Conservation (phyloP, 768 basidiomycete species). For the Suillus plorans region DNA sequence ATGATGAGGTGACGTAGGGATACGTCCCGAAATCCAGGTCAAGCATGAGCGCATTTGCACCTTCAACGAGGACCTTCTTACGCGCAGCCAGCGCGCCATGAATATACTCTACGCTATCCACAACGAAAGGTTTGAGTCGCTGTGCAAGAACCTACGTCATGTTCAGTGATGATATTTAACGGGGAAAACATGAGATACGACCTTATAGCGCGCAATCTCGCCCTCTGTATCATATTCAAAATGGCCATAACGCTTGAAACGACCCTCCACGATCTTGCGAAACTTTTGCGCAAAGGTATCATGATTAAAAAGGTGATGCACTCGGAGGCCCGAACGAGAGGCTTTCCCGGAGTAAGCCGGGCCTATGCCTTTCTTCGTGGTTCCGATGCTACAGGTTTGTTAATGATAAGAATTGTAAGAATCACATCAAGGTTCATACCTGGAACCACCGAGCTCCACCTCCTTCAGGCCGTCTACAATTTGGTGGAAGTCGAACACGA, state of each 20-base stretch:
- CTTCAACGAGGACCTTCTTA: conserved; percentile 90
- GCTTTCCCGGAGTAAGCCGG: conserved; percentile 98
- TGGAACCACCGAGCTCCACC: conserved; percentile 90
- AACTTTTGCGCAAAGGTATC: conserved; percentile 88
- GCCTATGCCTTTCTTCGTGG: conserved; percentile 97
- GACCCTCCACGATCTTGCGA: conserved; percentile 91
- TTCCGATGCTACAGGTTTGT: conserved; percentile 72
- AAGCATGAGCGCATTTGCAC: conserved; percentile 98
- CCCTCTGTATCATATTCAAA: conserved; percentile 99
- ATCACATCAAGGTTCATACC: conserved; percentile 38
- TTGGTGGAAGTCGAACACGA: conserved; percentile 99
- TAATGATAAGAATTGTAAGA: neutral
- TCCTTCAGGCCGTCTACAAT: conserved; percentile 99
- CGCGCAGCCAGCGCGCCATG: conserved; percentile 73
- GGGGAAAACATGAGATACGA: conserved; percentile 21
- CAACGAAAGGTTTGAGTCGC: conserved; percentile 81
- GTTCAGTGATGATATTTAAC: neutral
- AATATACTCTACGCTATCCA: conserved; percentile 84
- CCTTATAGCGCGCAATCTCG: conserved; percentile 93
- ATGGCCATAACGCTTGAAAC: conserved; percentile 96
- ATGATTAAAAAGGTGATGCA: conserved; percentile 94
- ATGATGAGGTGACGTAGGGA: conserved; percentile 94
- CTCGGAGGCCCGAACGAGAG: conserved; percentile 90
- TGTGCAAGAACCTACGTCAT: conserved; percentile 69
- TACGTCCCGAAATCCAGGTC: conserved; percentile 98